A percentile compares a stretch with the other conserved stretches of the same genome.
Conservation (phyloP, 2,329 filamentous ascomycete species). For the Rhexocercosporidium sp. region DNA sequence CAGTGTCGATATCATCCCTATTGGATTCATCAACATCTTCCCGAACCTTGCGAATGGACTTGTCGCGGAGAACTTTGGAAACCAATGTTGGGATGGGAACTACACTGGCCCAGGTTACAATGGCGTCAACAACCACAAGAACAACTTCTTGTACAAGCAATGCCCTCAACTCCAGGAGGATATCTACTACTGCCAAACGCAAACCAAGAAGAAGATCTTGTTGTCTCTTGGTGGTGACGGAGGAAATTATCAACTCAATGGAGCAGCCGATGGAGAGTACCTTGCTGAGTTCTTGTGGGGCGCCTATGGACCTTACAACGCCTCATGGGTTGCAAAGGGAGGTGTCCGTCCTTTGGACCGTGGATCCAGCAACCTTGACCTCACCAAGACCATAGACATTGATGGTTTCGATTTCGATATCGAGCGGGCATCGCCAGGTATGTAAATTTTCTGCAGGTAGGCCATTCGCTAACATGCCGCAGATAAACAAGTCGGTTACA, state of each 20-base stretch:
- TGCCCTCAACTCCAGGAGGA: conserved; percentile 46
- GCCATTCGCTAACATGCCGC: conserved; percentile 18
- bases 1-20: conserved; percentile 49
- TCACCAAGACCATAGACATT: conserved; percentile 34
- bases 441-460: background rate
- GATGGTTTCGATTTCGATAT: conserved; percentile 45
- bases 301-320: conserved; percentile 48
- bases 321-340: conserved; percentile 40
- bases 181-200: conserved; percentile 47
- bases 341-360: conserved; percentile 40
- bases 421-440: conserved; percentile 33
- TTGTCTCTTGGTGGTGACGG: conserved; percentile 47
- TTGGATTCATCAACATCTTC: conserved; percentile 50
- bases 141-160: conserved; percentile 42
- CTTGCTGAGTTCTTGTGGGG: conserved; percentile 48
- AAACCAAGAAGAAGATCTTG: conserved; percentile 47
- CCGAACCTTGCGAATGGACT: conserved; percentile 49
- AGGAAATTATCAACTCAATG: conserved; percentile 19
- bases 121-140: conserved; percentile 38
- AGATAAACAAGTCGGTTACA: conserved; percentile 38
- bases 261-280: conserved; percentile 27
- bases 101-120: conserved; percentile 37
- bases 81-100: conserved; percentile 46
- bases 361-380: conserved; percentile 22
- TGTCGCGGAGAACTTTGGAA: conserved; percentile 49